Percentiles rank a stretch among this genome's conserved stretches.
Evolutionary conservation across 2,329 filamentous ascomycete species (phyloP).

Genomic region (Myriosclerotinia curreyana): DNA sequence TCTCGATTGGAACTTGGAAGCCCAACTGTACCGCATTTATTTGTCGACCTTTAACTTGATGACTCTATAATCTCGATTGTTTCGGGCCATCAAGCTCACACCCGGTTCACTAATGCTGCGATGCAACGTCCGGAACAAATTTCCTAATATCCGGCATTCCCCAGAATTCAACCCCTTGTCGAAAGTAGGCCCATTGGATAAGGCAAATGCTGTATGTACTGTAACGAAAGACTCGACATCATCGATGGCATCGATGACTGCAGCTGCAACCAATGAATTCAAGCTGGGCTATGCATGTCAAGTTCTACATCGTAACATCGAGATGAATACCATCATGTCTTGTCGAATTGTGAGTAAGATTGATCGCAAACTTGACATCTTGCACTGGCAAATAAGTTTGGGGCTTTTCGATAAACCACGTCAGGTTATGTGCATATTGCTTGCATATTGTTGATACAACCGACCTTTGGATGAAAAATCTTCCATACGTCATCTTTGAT

Average conservation of each 20-base stretch:
- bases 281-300: background rate
- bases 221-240: background rate
- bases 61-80: background rate
- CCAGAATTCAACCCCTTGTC: background rate
- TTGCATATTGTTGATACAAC: background rate
- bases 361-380: background rate
- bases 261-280: background rate
- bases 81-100: background rate
- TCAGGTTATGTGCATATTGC: background rate
- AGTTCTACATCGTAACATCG: background rate
- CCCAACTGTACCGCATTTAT: background rate
- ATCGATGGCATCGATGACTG: too few species aligned
- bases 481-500: too few species aligned
- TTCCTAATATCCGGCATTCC: background rate
- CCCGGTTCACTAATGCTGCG: background rate
- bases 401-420: background rate
- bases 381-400: background rate
- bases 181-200: background rate
- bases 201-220: background rate
- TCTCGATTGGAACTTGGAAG: background rate
- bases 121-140: background rate
- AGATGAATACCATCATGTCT: background rate
- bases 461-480: too few species aligned
- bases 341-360: background rate
- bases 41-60: background rate